These are phyloP conservation scores for Phytophthora brassicae DNA, from an alignment of 352 stramenopile species.

Conservation along the genomic window DNA sequence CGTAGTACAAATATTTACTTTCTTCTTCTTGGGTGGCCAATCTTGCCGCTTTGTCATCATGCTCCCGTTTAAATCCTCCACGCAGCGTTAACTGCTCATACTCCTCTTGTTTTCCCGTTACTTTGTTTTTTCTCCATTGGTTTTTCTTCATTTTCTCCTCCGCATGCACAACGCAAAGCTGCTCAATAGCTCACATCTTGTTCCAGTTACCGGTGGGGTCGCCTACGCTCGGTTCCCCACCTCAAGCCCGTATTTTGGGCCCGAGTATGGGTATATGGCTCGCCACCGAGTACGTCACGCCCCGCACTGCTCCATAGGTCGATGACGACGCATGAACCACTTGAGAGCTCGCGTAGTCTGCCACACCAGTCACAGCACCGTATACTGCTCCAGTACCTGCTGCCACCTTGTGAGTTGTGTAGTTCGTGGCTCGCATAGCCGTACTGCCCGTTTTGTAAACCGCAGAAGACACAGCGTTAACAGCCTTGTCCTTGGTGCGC, in stretches of 20 bases:
- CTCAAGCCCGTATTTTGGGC: conserved; percentile 67
- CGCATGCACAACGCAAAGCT: conserved; percentile 24
- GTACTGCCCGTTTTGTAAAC: conserved; percentile 45
- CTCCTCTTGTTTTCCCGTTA: conserved; percentile 22
- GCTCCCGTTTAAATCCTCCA: conserved; percentile 20
- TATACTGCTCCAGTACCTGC: conserved; percentile 32
- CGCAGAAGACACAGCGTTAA: conserved; percentile 38
- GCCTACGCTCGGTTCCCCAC: conserved; percentile 41
- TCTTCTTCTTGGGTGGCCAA: conserved; percentile 20
- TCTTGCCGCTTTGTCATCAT: conserved; percentile 24
- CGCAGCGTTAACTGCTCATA: conserved; percentile 32
- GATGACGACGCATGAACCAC: conserved; percentile 72
- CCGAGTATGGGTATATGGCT: conserved; percentile 67
- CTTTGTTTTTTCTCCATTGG: conserved; percentile 31
- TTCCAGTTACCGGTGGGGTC: conserved; percentile 46
- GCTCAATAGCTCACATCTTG: conserved; percentile 23
- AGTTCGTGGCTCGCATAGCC: conserved; percentile 56
- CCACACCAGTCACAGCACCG: conserved; percentile 42
- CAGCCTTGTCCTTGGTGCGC: conserved; percentile 61
- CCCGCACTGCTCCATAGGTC: conserved; percentile 52
- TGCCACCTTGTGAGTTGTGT: conserved; percentile 49
- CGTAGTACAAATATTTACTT: conserved; percentile 33
- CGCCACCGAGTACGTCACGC: conserved; percentile 56
- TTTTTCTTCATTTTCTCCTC: conserved; percentile 27
- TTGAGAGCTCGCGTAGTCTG: conserved; percentile 59